Conservation (phyloP, 202 grass and related monocot genomes). For the Carex arenaria region DNA sequence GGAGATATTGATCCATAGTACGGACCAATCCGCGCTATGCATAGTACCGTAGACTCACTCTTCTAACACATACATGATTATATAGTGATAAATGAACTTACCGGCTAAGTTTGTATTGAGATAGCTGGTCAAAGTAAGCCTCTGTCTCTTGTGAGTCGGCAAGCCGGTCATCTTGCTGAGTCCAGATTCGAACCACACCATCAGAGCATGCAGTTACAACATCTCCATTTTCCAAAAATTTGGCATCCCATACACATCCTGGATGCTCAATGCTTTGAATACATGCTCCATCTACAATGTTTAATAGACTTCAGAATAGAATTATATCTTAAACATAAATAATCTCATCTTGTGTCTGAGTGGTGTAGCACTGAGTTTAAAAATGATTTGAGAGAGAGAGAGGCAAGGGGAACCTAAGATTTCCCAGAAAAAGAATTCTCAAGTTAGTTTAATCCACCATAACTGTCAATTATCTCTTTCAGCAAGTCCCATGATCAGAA, state of each 20-base stretch:
- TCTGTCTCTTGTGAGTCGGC: constrained; percentile 59
- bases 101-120: constrained; percentile 66
- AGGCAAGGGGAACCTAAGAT: background rate
- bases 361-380: background rate
- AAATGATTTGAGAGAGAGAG: background rate
- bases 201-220: constrained; percentile 86
- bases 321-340: background rate
- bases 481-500: background rate
- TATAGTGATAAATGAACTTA: constrained; percentile 9
- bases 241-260: constrained; percentile 88
- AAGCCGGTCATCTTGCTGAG: constrained; percentile 36
- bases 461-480: background rate
- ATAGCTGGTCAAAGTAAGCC: constrained; percentile 65
- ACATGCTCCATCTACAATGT: constrained; percentile 71
- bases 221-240: constrained; percentile 91
- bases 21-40: too few species aligned
- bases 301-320: background rate
- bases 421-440: background rate
- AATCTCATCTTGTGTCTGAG: background rate
- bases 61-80: background rate
- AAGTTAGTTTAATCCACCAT: background rate
- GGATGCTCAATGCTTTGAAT: constrained; percentile 92
- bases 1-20: too few species aligned
- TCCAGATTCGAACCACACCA: constrained; percentile 75
- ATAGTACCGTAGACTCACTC: too few species aligned